Base-by-base conservation (phyloP, 495 filamentous ascomycete genomes). In the Hypoxylon trugodes region DNA sequence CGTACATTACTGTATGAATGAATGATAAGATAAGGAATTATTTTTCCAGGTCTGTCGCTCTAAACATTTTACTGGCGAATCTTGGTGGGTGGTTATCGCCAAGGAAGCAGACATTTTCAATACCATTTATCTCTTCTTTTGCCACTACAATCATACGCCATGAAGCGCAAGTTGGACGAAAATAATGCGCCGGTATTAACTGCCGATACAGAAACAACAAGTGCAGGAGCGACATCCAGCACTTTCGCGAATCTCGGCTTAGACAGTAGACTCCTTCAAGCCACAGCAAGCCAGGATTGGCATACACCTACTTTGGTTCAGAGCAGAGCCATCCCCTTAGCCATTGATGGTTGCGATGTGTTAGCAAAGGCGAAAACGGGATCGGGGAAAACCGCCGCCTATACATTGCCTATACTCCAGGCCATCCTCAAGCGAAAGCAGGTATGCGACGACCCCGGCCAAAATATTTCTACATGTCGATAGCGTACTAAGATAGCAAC, bases 351-450 rank as follows among this genome's bases (percentile, higher is more conserved):
- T 13, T 89, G 90, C 69, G 93, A 97, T 82, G 88, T 98, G 53
- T 76, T 98, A 38, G 91, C 92, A 47, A 90, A 91, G 64, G 89
- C 94, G 36, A 95, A 92, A 75, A 97, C 93, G 15, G 93, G 93
- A 22, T 95, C 92, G 15, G 94, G 95, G 41, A 98, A 98, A 78
- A 98, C 95, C 4, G 90, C 91, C n/a, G 95, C 95, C 47, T 98
- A 98, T 75, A 80, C 97, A n/a, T 82, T 98, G 21, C 95, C 95
- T 1, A 83, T 97, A 33, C 76, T 98, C 33, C 89, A 96, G 62
- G 79, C 82, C 18, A 90, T 96, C 48, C 81, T 98, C 8, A 87
- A 86, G 66, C 83, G 83, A 48, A 96, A 96, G 78, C 70, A 80
- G 66, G 89, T 90, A 72, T 49, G 84, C 72, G 25, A 3, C 2